These are phyloP conservation scores for Pestalotiopsis sp. DNA, from an alignment of 2,329 filamentous ascomycete species.

Conservation along the genomic window DNA sequence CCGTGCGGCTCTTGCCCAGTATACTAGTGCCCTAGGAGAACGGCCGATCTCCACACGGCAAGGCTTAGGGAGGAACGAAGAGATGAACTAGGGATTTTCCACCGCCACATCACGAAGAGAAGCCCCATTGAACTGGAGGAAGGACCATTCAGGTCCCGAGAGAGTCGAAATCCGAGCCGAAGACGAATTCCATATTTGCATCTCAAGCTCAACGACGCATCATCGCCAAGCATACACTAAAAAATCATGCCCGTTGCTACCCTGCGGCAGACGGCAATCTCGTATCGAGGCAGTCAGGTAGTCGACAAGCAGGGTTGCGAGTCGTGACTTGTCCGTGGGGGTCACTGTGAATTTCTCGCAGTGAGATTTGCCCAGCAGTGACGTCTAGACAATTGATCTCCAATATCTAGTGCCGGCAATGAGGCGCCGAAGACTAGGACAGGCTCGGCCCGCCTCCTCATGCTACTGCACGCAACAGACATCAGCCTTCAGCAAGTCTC, in stretches of 20 bases:
- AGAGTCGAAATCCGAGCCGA: neutral
- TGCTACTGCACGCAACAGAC: too few relatives aligned
- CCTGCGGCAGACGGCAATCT: neutral
- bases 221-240: neutral
- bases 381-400: too few relatives aligned
- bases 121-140: neutral
- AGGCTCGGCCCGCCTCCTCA: too few relatives aligned
- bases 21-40: neutral
- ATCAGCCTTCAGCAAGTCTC: too few relatives aligned
- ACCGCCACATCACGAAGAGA: neutral
- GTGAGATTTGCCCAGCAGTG: neutral
- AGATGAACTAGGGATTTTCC: neutral
- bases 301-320: neutral
- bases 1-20: neutral
- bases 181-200: neutral
- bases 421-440: too few relatives aligned
- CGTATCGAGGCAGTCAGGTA: neutral
- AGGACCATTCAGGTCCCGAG: neutral
- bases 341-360: neutral
- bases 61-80: neutral
- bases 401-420: too few relatives aligned
- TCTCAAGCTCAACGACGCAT: neutral
- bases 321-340: neutral
- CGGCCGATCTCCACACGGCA: neutral
- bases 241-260: neutral